phyloP scores from a whole-genome alignment of 257 asterid species.

The Petunia secreta region DNA sequence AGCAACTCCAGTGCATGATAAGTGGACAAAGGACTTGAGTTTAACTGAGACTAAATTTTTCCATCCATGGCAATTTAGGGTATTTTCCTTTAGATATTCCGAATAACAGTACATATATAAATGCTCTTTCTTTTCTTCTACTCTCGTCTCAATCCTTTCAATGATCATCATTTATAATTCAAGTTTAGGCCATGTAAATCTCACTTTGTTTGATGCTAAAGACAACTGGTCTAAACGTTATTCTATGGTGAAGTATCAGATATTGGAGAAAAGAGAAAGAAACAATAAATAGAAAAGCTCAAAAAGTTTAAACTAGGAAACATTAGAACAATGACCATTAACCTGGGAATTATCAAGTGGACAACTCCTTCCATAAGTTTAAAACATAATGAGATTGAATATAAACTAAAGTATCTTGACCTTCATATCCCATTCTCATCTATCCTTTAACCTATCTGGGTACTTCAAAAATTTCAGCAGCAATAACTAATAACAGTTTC shows the following conservation, averaged over 20 bases:
- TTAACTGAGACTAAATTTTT: too few species aligned
- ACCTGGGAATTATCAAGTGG: slow-evolving; percentile 16
- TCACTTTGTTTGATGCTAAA: neutral
- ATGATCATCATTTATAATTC: neutral
- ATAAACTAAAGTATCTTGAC: neutral
- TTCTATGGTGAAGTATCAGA: neutral
- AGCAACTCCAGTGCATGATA: slow-evolving; percentile 2
- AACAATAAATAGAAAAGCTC: neutral
- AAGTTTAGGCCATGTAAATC: neutral
- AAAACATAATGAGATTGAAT: slow-evolving; percentile 11
- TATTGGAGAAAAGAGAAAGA: slow-evolving; percentile 3
- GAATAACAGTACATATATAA: slow-evolving; percentile 9
- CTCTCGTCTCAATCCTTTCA: slow-evolving; percentile 8
- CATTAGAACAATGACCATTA: neutral
- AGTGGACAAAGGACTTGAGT: neutral
- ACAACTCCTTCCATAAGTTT: slow-evolving; percentile 18
- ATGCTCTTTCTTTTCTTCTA: neutral
- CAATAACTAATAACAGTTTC: neutral
- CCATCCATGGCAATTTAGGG: neutral
- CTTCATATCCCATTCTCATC: neutral
- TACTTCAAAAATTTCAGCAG: slow-evolving; percentile 7
- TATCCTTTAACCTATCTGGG: neutral
- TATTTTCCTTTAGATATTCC: slow-evolving; percentile 15
- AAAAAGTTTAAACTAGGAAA: slow-evolving; percentile 2
- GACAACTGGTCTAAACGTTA: slow-evolving; percentile 1